Conservation (phyloP, 495 filamentous ascomycete species). For the Talaromyces nanjingensis region DNA sequence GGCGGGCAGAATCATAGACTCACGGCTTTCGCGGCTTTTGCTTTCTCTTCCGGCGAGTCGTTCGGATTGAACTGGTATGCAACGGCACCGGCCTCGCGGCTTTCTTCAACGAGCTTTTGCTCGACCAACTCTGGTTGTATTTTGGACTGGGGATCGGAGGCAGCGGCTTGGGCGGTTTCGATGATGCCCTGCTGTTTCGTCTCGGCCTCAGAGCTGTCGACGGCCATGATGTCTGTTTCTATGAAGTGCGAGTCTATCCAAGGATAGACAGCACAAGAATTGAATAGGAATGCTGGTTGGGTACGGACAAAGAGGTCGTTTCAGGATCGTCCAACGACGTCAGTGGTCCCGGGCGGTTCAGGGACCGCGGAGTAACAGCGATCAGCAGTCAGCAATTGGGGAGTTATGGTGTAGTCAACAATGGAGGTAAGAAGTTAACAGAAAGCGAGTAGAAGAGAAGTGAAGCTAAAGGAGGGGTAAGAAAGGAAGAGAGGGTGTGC, state of each 20-base stretch:
- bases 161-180: constrained; percentile 42
- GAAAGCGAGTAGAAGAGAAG: neutral
- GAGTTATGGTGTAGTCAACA: neutral
- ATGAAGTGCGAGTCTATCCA: neutral
- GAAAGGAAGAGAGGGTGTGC: neutral
- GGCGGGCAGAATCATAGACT: constrained; percentile 21
- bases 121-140: constrained; percentile 67
- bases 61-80: constrained; percentile 85
- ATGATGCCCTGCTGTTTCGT: constrained; percentile 20
- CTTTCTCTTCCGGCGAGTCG: constrained; percentile 78
- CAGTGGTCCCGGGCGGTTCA: constrained; percentile 7
- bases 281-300: too few relatives aligned
- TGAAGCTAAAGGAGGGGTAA: neutral
- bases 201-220: constrained; percentile 1
- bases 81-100: constrained; percentile 63
- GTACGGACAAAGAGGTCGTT: too few relatives aligned
- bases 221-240: neutral
- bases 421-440: neutral
- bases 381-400: neutral
- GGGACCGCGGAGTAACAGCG: neutral
- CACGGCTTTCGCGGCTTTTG: constrained; percentile 70
- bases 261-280: too few relatives aligned
- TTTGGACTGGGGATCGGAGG: constrained; percentile 57
- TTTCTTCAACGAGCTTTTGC: constrained; percentile 63
- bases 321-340: neutral